Conservation (phyloP, 2,329 filamentous ascomycete genomes). For the Elsinoe arachidis region DNA sequence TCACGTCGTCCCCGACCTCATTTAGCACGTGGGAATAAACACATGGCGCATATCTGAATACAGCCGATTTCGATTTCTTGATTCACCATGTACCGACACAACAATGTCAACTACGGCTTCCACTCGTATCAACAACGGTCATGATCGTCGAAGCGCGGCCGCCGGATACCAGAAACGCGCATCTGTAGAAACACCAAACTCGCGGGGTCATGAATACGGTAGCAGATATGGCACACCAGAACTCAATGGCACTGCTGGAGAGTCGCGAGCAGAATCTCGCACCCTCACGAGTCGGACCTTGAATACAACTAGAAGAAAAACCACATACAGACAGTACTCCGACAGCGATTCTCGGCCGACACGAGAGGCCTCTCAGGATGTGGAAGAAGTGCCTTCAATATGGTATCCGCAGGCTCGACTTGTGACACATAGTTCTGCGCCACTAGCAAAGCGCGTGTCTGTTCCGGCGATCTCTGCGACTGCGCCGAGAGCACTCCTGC, state of each 20-base stretch:
- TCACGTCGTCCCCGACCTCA: neutral
- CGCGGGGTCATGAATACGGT: conserved; percentile 5
- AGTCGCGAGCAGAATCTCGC: neutral
- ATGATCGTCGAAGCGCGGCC: conserved; percentile 7
- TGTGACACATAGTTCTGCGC: conserved; percentile 59
- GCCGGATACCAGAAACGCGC: conserved; percentile 2
- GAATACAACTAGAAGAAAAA: conserved; percentile 11
- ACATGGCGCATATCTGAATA: neutral
- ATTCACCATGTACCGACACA: neutral
- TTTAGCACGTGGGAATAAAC: neutral
- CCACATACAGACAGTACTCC: conserved; percentile 8
- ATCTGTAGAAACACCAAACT: conserved; percentile 3
- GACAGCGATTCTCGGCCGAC: neutral
- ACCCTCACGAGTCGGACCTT: conserved; percentile 3
- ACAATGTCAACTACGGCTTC: conserved; percentile 8
- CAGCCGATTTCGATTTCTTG: neutral
- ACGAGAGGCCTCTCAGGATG: neutral
- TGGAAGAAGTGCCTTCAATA: conserved; percentile 6
- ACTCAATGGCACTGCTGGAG: neutral
- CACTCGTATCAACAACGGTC: neutral
- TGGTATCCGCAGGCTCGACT: conserved; percentile 79
- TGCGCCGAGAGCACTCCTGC: conserved; percentile 61
- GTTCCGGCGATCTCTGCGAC: conserved; percentile 54
- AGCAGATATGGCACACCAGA: conserved; percentile 11
- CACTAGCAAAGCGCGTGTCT: conserved; percentile 61